Percentiles rank a stretch among this genome's conserved stretches.
These are phyloP conservation scores for Umbellularia californica DNA, from an alignment of 164 flowering plant genomes.

Conservation along the genomic window DNA sequence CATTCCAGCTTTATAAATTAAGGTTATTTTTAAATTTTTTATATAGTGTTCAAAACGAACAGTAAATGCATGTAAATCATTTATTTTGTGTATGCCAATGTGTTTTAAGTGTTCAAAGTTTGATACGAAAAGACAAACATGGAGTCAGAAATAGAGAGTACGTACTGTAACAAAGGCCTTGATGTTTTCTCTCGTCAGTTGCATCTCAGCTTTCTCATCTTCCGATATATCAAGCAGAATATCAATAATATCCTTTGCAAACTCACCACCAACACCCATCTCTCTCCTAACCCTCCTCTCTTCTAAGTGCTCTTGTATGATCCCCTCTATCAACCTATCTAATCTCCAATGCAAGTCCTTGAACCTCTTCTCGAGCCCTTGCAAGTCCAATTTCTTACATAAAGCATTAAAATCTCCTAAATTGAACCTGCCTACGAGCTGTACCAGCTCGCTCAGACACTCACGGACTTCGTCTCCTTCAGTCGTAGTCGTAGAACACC, in stretches of 20 bases:
- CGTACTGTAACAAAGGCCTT: conserved; percentile 59
- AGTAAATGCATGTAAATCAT: no score
- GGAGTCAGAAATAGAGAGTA: background rate
- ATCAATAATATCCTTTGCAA: conserved; percentile 45
- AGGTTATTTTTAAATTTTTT: no score
- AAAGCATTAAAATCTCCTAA: conserved; percentile 44
- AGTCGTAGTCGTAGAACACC: conserved; percentile 24
- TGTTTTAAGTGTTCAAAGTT: no score
- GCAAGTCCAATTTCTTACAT: conserved; percentile 39
- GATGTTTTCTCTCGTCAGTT: conserved; percentile 41
- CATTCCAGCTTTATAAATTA: no score
- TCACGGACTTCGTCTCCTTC: conserved; percentile 24
- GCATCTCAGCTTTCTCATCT: conserved; percentile 36
- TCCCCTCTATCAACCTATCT: conserved; percentile 42
- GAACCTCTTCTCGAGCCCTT: conserved; percentile 37
- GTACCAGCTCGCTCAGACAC: conserved; percentile 30
- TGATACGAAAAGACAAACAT: no score
- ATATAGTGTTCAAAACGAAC: no score
- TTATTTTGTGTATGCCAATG: no score
- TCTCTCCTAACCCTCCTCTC: conserved; percentile 14
- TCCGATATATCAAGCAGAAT: conserved; percentile 41
- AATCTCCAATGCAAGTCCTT: conserved; percentile 27
- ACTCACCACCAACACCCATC: background rate
- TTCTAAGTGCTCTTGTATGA: conserved; percentile 31
- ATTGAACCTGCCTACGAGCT: conserved; percentile 41